Conservation (phyloP, 176 grass and related monocot genomes). For the Hyparrhenia diplandra region DNA sequence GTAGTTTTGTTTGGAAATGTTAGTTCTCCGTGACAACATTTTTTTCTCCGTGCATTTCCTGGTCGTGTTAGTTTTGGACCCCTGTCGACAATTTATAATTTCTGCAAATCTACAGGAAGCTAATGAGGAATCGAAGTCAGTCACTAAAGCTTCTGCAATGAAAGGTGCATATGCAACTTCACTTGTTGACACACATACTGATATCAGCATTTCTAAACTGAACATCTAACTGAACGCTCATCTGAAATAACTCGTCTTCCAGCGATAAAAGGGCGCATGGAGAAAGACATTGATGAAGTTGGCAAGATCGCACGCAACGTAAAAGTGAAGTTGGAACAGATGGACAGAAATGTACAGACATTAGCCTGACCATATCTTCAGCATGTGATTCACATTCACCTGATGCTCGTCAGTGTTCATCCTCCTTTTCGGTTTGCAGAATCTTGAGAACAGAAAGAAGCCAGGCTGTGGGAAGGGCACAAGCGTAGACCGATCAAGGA, state of each 20-base stretch:
- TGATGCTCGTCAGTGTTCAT: neutral
- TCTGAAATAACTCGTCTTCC: neutral
- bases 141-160: conserved; percentile 61
- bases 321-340: conserved; percentile 57
- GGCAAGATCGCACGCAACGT: conserved; percentile 39
- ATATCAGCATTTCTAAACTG: neutral
- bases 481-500: conserved; percentile 75
- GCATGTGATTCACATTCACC: conserved; percentile 19
- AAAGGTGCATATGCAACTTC: conserved; percentile 44
- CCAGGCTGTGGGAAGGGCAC: conserved; percentile 76
- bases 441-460: conserved; percentile 60
- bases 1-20: neutral
- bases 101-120: conserved; percentile 38
- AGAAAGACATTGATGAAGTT: conserved; percentile 52
- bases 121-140: conserved; percentile 56
- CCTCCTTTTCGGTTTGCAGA: conserved; percentile 32
- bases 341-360: conserved; percentile 63
- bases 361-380: neutral
- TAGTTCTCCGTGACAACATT: neutral
- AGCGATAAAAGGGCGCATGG: conserved; percentile 63
- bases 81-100: neutral
- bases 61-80: neutral
- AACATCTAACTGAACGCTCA: neutral
- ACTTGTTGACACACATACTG: neutral
- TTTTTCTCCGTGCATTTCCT: neutral